These are phyloP conservation scores for Coleophoma cylindrospora DNA, from an alignment of 2,329 filamentous ascomycete species.

Conservation along the genomic window DNA sequence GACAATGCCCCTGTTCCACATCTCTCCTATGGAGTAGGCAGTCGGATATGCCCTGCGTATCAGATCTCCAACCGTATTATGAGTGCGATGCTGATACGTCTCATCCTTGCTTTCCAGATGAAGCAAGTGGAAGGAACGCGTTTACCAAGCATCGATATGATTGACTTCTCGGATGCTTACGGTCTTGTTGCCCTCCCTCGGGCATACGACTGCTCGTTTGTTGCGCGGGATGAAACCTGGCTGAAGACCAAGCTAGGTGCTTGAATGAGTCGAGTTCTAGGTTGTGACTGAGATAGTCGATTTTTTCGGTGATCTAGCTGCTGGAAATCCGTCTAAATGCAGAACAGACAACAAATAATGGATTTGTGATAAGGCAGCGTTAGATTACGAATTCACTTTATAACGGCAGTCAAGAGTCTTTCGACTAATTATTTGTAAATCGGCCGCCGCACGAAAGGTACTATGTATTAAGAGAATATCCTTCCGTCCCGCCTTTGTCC, in stretches of 20 bases:
- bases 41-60: conserved; percentile 16
- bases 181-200: conserved; percentile 10
- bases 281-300: too few species aligned
- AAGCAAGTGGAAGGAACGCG: conserved; percentile 6
- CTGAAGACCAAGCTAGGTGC: background rate
- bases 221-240: conserved; percentile 6
- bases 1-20: conserved; percentile 12
- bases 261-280: too few species aligned
- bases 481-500: too few species aligned
- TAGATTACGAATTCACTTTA: too few species aligned
- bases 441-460: too few species aligned
- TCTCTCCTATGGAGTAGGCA: conserved; percentile 18
- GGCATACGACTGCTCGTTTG: conserved; percentile 10
- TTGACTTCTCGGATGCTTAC: conserved; percentile 12
- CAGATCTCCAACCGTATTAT: conserved; percentile 18
- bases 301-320: too few species aligned
- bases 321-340: too few species aligned
- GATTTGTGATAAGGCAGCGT: too few species aligned
- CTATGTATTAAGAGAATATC: too few species aligned
- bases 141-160: conserved; percentile 11
- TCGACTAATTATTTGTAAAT: too few species aligned
- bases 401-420: too few species aligned
- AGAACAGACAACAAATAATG: too few species aligned
- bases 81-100: conserved; percentile 10
- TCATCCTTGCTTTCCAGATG: conserved; percentile 14